Evolutionary conservation across 2,329 filamentous ascomycete genomes (phyloP).

Genomic region (Ascochyta clinopodiicola): DNA sequence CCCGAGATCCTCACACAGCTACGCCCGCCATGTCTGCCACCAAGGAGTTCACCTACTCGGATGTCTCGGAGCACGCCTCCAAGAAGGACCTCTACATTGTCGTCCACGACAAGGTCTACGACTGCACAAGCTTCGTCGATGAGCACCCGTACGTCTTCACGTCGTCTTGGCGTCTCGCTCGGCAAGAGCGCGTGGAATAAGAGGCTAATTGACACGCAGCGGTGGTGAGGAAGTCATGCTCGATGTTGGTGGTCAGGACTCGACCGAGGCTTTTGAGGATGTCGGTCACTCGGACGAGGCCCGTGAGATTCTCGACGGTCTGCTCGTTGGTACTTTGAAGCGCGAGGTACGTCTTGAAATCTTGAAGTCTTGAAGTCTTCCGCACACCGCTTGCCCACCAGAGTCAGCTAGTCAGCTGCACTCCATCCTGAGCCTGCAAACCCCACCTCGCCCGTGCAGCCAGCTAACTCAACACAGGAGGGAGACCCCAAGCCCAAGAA

Average conservation of each 20-base stretch:
- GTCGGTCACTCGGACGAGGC: slow-evolving; percentile 99
- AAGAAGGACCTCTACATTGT: slow-evolving; percentile 95
- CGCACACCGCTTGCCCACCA: not conserved
- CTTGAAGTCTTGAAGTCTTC: not conserved
- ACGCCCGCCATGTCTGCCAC: slow-evolving; percentile 41
- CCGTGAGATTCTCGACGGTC: slow-evolving; percentile 80
- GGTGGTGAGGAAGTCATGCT: slow-evolving; percentile 98
- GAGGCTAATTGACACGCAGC: slow-evolving; percentile 56
- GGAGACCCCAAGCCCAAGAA: slow-evolving; percentile 79
- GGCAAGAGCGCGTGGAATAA: not conserved
- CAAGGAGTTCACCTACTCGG: slow-evolving; percentile 51
- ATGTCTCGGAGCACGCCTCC: slow-evolving; percentile 49
- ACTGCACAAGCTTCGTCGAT: slow-evolving; percentile 86
- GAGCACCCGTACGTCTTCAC: slow-evolving; percentile 80
- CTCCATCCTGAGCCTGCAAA: slow-evolving; percentile 6
- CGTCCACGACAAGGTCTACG: slow-evolving; percentile 97
- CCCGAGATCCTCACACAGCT: slow-evolving; percentile 1
- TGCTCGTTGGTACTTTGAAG: slow-evolving; percentile 49
- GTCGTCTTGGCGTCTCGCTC: not conserved
- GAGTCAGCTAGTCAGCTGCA: not conserved
- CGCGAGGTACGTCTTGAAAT: slow-evolving; percentile 38
- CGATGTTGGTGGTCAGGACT: slow-evolving; percentile 94
- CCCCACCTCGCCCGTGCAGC: slow-evolving; percentile 19
- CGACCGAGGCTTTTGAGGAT: slow-evolving; percentile 98
- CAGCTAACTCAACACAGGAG: slow-evolving; percentile 52